Evolutionary conservation across 352 stramenopile species (phyloP), one percentile per base, ranked within the genome.

Genomic region (Phytophthora sojae): DNA sequence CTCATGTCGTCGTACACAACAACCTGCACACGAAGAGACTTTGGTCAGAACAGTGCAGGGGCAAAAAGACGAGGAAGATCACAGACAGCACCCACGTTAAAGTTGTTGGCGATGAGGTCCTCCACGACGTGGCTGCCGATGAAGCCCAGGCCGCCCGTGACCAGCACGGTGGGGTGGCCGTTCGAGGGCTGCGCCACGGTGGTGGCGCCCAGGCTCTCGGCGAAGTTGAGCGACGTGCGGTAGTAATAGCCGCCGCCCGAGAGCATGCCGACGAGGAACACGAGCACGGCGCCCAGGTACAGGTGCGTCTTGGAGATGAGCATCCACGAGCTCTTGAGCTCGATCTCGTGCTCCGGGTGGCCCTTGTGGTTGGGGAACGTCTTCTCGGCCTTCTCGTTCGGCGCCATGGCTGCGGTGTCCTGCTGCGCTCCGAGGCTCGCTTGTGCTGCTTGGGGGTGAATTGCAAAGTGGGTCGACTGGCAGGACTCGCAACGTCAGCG

Each of bases 1-100:
- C 87, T 95, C 87, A 93, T 93, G 72, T 95, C 87, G 57, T 95
- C 87, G 64, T 92, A 93, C 64, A 95, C 83, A 35, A 95, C 82
- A 25, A 94, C 86, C 83, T 92, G 57, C 25, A 39, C 56, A 59
- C 19, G 11, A 23, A 51, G 29, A 44, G 2, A 58, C 4, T 45
- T 7, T 53, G 2, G 45, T 67, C 45, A 67, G 51, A 66, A 50
- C 47, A 52, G 21, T 15, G 21, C 25, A 49, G 1, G 15, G 4
- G 14, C 15, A 49, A 21, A 49, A 49, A 15, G 14, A 44, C 9
- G 35, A 25, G 8, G 56, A 45, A 26, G 8, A 26, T 30, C 26
- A 30, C 26, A 30, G 50, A 21, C 17, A 49, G 25, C 54, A 77
- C 81, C 60, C 68, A 92, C 84, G 72, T 91, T 80, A 65, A 93